Evolutionary conservation across 176 grass and related monocot genomes (phyloP).

Genomic region (Ananas comosus): DNA sequence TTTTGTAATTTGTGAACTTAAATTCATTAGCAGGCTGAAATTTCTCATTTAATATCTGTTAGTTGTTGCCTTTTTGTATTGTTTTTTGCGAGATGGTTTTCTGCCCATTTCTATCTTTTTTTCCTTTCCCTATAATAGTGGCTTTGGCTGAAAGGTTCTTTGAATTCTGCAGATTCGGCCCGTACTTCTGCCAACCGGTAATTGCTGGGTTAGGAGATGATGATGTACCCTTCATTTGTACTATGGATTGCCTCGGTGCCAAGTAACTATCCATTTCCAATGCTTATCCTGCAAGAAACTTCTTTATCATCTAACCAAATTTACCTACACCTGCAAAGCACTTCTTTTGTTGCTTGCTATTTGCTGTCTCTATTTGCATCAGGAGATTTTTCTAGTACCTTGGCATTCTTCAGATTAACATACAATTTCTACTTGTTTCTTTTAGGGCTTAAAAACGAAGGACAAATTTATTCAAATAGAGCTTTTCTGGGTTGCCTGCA

Average conservation of each 20-base stretch:
- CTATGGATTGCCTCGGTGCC: constrained; percentile 98
- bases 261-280: constrained; percentile 53
- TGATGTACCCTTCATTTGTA: constrained; percentile 85
- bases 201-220: constrained; percentile 94
- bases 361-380: background rate
- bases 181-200: constrained; percentile 89
- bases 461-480: background rate
- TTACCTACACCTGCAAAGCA: background rate
- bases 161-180: constrained; percentile 68
- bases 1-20: too few relatives aligned
- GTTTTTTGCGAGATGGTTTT: background rate
- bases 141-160: background rate
- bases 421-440: background rate
- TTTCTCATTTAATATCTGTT: too few relatives aligned
- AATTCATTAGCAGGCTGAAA: too few relatives aligned
- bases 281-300: background rate
- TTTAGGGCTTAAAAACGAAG: background rate
- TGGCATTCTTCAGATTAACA: background rate
- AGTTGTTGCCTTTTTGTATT: background rate
- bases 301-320: background rate
- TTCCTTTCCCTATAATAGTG: background rate
- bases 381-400: background rate
- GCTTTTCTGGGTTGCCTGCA: background rate
- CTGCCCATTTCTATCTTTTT: background rate
- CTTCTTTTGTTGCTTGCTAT: background rate